Evolutionary conservation across 176 grass and related monocot species (phyloP), one percentile per base, ranked within the genome.

Genomic region (Cenchrus purpureus): DNA sequence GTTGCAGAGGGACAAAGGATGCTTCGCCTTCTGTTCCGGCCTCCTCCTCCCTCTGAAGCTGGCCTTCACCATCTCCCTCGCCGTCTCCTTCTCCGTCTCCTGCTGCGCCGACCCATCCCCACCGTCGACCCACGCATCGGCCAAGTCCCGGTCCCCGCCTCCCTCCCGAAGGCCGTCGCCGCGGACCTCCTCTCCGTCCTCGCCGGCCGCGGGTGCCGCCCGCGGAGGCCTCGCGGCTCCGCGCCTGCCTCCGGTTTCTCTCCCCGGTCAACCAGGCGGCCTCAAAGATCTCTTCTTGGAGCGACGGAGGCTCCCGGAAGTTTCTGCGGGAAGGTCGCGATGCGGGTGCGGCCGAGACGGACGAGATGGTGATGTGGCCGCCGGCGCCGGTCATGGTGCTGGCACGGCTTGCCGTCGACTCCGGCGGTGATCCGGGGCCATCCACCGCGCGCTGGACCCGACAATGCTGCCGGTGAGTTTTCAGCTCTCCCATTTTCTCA

Each of bases 351-450:
- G 62, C 59, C n/a, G 61, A 76, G 71, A 56, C 46, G 78, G 85
- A 92, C 64, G 86, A 86, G 81, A 94, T 94, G 89, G 91, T 98
- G 69, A 89, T 89, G 93, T 98, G 93, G 96, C 96, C 96, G 45
- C 96, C 93, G 64, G 87, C 85, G 40, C 88, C 93, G 20, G 84
- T 98, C 44, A 49, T 98, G 96, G 93, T 95, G 78, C 89, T 98
- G 56, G 93, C 93, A 6, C 86, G 90, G 50, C 51, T 98, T 20
- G 96, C 93, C 14, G 78, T 98, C 20, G 91, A 95, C 76, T 98
- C 89, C 6, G 93, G 91, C 4, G 93, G 96, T 20, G 96, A 98
- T 67, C 93, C 0, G 85, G 80, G 2, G 89, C 91, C 31, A 94
- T 98, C 49, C 89, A 98, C 56, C 84, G 83, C 45, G 15, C 79